Percentiles rank a stretch among this genome's conserved stretches.
Conservation (phyloP, 345 rosid species). For the Mangifera indica region DNA sequence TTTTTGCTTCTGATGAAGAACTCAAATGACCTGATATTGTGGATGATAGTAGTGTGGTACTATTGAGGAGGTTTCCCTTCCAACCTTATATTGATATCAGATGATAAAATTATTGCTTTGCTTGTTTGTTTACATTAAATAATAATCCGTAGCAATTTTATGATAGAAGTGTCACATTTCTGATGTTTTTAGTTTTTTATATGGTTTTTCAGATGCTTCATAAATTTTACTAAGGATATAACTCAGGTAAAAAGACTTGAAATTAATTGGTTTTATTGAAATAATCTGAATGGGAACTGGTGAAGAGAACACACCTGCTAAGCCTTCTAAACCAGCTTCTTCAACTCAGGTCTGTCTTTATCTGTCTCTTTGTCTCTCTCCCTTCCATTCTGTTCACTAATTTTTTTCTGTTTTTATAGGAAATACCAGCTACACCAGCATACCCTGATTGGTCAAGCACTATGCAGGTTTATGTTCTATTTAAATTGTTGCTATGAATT, state of each 20-base stretch:
- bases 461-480: slow-evolving; percentile 67
- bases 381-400: slow-evolving; percentile 5
- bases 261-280: slow-evolving; percentile 7
- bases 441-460: slow-evolving; percentile 89
- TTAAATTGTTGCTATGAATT: slow-evolving; percentile 15
- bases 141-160: not conserved
- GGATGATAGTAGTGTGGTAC: not conserved
- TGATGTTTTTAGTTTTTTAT: slow-evolving; percentile 15
- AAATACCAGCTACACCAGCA: slow-evolving; percentile 57
- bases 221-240: slow-evolving; percentile 16
- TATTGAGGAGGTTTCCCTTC: not conserved
- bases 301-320: slow-evolving; percentile 68
- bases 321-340: slow-evolving; percentile 67
- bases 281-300: slow-evolving; percentile 61
- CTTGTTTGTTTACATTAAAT: not conserved
- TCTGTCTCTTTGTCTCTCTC: not conserved
- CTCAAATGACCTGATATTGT: not conserved
- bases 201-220: slow-evolving; percentile 27
- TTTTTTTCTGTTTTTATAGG: slow-evolving; percentile 42
- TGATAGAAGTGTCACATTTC: slow-evolving; percentile 7
- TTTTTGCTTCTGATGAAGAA: slow-evolving; percentile 3
- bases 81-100: not conserved
- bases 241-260: slow-evolving; percentile 17
- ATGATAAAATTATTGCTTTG: slow-evolving; percentile 3
- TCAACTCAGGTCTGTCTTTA: slow-evolving; percentile 59